A percentile compares a stretch with the other conserved stretches of the same genome.
Evolutionary conservation across 768 basidiomycete genomes (phyloP).

Genomic region (Pisolithus orientalis): DNA sequence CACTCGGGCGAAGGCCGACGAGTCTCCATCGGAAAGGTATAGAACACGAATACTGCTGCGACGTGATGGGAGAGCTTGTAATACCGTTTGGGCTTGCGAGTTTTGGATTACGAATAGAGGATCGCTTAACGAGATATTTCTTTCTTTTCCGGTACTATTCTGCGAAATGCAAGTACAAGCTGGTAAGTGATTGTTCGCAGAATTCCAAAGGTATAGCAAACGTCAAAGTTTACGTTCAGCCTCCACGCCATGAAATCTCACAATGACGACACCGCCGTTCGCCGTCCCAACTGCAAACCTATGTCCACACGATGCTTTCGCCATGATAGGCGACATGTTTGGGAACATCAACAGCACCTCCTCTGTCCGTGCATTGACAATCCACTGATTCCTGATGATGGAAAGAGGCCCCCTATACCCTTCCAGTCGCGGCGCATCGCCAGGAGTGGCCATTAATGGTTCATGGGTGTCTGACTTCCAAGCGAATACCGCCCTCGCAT

Average conservation of each 20-base stretch:
- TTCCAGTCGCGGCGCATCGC: slow-evolving; percentile 12
- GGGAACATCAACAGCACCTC: slow-evolving; percentile 16
- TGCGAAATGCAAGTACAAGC: too few relatives aligned
- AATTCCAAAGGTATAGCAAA: neutral
- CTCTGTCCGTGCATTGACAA: slow-evolving; percentile 15
- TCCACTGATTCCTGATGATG: slow-evolving; percentile 17
- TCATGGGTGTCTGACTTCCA: slow-evolving; percentile 20
- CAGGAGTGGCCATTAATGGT: slow-evolving; percentile 12
- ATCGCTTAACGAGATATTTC: too few relatives aligned
- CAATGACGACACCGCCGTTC: slow-evolving; percentile 22
- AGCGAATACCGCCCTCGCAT: slow-evolving; percentile 17
- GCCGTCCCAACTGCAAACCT: slow-evolving; percentile 22
- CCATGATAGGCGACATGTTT: slow-evolving; percentile 23
- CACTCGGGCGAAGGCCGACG: too few relatives aligned
- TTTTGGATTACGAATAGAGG: too few relatives aligned
- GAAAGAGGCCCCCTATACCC: slow-evolving; percentile 5
- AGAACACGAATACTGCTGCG: too few relatives aligned
- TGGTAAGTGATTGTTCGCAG: neutral
- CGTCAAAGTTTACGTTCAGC: neutral
- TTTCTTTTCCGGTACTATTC: too few relatives aligned
- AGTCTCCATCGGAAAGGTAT: too few relatives aligned
- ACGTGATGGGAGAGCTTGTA: too few relatives aligned
- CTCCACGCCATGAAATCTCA: slow-evolving; percentile 11
- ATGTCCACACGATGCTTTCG: slow-evolving; percentile 15
- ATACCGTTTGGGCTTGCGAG: too few relatives aligned